Conservation (phyloP, 495 filamentous ascomycete species). For the Aspergillus saccharolyticus region DNA sequence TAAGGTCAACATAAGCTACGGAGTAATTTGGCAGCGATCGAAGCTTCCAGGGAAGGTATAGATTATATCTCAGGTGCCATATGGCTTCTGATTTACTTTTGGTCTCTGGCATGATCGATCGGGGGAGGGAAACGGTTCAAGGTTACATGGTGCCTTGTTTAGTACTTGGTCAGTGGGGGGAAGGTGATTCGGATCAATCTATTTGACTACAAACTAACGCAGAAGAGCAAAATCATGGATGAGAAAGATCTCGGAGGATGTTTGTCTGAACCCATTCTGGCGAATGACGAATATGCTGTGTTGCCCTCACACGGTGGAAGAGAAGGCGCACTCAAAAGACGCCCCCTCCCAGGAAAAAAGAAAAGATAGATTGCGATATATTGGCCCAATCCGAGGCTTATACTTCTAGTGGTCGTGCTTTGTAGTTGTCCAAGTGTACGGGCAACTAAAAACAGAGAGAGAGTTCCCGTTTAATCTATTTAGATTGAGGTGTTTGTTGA, state of each 20-base stretch:
- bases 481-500: background rate
- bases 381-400: background rate
- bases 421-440: background rate
- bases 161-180: background rate
- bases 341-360: too few relatives aligned
- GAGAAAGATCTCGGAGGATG: background rate
- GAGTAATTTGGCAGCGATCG: background rate
- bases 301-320: background rate
- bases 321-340: too few relatives aligned
- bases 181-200: background rate
- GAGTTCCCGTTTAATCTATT: background rate
- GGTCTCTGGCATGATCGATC: constrained; percentile 3
- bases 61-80: constrained; percentile 2
- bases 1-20: background rate
- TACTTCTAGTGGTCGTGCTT: background rate
- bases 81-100: background rate
- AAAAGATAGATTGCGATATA: background rate
- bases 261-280: background rate
- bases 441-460: background rate
- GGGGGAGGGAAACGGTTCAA: background rate
- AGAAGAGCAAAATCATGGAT: background rate
- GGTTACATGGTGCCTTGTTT: constrained; percentile 4
- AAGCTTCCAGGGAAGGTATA: background rate
- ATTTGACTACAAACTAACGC: background rate
- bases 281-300: background rate